These are phyloP conservation scores for Mariannaea elegans DNA, from an alignment of 2,329 filamentous ascomycete species.

Conservation along the genomic window DNA sequence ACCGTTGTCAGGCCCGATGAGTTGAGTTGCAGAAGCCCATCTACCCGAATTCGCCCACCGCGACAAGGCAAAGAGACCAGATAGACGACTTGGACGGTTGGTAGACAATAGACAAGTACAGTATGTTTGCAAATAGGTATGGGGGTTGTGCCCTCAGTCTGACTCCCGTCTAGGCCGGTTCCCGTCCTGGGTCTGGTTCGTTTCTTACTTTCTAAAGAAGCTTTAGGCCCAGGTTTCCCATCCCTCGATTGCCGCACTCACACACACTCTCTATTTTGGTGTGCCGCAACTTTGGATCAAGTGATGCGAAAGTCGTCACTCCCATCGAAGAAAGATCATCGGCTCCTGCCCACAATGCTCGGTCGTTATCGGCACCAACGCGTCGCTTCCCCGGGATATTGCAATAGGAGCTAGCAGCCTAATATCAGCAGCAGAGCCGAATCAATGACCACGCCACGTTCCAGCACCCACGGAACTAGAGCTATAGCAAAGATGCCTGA, in stretches of 20 bases:
- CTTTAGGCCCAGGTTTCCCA: neutral
- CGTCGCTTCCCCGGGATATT: slow-evolving; percentile 1
- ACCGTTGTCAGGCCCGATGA: slow-evolving; percentile 26
- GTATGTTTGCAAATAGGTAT: neutral
- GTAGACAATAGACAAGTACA: neutral
- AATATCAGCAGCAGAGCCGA: neutral
- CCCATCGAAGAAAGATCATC: slow-evolving; percentile 29
- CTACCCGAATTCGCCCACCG: neutral
- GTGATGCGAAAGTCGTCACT: slow-evolving; percentile 30
- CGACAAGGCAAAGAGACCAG: neutral
- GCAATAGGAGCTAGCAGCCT: neutral
- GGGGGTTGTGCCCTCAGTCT: neutral
- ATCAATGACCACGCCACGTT: neutral
- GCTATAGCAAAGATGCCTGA: too few relatives aligned
- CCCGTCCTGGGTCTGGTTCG: slow-evolving; percentile 2
- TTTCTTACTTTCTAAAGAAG: slow-evolving; percentile 16
- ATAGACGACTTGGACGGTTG: neutral
- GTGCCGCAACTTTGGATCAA: slow-evolving; percentile 34
- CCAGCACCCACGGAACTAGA: too few relatives aligned
- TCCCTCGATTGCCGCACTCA: neutral
- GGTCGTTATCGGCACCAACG: slow-evolving; percentile 12
- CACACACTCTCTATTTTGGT: slow-evolving; percentile 26
- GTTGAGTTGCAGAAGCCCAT: slow-evolving; percentile 26
- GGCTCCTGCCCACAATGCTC: neutral
- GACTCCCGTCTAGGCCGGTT: slow-evolving; percentile 1